Base-by-base conservation (phyloP, 805 yeast genomes). In the Schwanniomyces yamadae region DNA sequence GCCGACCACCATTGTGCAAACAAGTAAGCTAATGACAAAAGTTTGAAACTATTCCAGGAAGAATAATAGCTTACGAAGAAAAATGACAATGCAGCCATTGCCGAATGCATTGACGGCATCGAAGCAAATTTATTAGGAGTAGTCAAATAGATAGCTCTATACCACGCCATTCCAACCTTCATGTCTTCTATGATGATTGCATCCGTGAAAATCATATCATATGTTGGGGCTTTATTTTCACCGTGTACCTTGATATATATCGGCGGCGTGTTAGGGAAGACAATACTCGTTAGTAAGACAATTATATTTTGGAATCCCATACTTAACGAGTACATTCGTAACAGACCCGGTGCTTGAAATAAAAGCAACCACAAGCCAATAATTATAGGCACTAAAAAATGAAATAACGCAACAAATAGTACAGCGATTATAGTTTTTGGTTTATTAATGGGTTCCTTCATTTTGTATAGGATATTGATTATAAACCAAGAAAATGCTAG, bases 1-100 rank as follows among this genome's bases (percentile, higher is more conserved):
- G 86, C 78, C 16, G 85, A 77, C 86, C 87, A 82, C 84, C 87
- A 80, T 52, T 81, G 87, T 22, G 77, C 50, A 2, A 65, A 39
- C 6, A 81, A 75, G 54, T 74, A 81, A 0, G 42, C 23, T 4
- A 71, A 48, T 14, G 69, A 71, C 1, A 69, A 44, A 4, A 63
- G 12, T 42, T 65, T 67, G 19, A 66, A 54, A 1, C 45, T 24
- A 5, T 50, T 43, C 64, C 68, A 64, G 16, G 59, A 52, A 3
- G 71, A 47, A 49, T 70, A 66, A 50, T 63, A 62, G 18, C 61
- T 46, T n/a, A 71, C 53, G 40, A 66, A 71, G 38, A 71, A 60
- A 41, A 74, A 71, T 39, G 67, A 68, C 42, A 56, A 45, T 54
- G 77, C 71, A 0, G 85, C 84, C 77, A 79, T 78, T 15, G 86